Percentiles rank a stretch among this genome's conserved stretches.
Evolutionary conservation across 345 rosid genomes (phyloP).

Genomic region (Hibiscus trionum): DNA sequence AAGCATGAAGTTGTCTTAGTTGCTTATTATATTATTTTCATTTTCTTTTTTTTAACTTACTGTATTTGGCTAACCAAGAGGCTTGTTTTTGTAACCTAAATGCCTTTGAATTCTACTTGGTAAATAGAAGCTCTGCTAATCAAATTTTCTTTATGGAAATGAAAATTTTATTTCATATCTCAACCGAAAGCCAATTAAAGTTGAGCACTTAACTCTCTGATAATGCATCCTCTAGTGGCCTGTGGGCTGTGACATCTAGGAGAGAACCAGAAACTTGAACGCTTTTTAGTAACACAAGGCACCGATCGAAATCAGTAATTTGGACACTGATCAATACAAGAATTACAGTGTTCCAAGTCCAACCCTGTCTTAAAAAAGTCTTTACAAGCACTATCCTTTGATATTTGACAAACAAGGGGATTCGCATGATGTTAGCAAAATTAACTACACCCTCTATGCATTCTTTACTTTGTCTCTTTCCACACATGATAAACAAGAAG

Average conservation of each 20-base stretch:
- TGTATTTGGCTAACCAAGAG: neutral
- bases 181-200: neutral
- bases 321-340: neutral
- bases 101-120: constrained; percentile 8
- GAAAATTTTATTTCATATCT: neutral
- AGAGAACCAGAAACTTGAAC: neutral
- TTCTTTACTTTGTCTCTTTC: neutral
- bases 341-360: neutral
- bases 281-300: no score
- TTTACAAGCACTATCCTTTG: neutral
- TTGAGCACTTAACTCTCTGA: neutral
- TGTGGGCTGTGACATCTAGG: neutral
- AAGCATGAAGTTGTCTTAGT: neutral
- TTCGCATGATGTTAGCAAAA: neutral
- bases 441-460: neutral
- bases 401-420: neutral
- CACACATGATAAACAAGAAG: neutral
- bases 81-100: neutral
- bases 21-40: neutral
- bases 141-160: neutral
- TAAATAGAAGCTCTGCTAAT: neutral
- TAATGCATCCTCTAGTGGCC: neutral
- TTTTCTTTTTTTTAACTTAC: neutral
- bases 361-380: no score
- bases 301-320: neutral